phyloP scores from a whole-genome alignment of 1,139 yeast genomes.

The Scheffersomyces segobiensis region DNA sequence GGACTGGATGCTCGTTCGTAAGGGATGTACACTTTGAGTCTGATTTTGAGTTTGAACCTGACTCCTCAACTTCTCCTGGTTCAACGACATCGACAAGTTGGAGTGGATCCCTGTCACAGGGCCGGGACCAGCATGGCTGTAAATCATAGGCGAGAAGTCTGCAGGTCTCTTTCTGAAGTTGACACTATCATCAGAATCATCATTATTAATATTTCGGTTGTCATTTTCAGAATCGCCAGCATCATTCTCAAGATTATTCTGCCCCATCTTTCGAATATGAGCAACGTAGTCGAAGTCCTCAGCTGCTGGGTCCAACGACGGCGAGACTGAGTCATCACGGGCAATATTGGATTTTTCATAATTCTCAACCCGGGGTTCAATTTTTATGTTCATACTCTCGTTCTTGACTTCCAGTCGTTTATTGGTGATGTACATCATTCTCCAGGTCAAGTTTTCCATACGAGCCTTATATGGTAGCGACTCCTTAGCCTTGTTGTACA shows the following conservation, averaged over 20 bases:
- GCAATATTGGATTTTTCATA: not conserved
- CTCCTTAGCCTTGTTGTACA: constrained; percentile 77
- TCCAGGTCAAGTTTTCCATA: constrained; percentile 83
- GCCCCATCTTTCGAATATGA: constrained; percentile 61
- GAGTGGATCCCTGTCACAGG: constrained; percentile 11
- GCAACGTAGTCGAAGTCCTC: constrained; percentile 69
- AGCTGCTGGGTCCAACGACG: constrained; percentile 37
- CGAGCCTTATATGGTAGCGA: constrained; percentile 73
- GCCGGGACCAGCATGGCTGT: constrained; percentile 4
- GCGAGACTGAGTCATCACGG: constrained; percentile 4
- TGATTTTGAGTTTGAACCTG: not conserved
- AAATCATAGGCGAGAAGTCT: constrained; percentile 32
- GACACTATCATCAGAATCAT: not conserved
- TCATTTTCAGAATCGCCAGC: not conserved
- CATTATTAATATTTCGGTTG: not conserved
- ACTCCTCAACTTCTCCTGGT: constrained; percentile 4
- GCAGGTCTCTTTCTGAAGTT: constrained; percentile 33
- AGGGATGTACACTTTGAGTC: not conserved
- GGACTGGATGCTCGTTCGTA: not conserved
- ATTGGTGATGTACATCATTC: constrained; percentile 69
- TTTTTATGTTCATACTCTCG: not conserved
- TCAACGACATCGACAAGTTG: constrained; percentile 17
- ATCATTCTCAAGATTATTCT: constrained; percentile 9
- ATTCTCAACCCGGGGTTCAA: not conserved
- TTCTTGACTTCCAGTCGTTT: constrained; percentile 13